A percentile compares a stretch with the other conserved stretches of the same genome.
These are phyloP conservation scores for Phytophthora sp. DNA, from an alignment of 352 stramenopile genomes.

Conservation along the genomic window DNA sequence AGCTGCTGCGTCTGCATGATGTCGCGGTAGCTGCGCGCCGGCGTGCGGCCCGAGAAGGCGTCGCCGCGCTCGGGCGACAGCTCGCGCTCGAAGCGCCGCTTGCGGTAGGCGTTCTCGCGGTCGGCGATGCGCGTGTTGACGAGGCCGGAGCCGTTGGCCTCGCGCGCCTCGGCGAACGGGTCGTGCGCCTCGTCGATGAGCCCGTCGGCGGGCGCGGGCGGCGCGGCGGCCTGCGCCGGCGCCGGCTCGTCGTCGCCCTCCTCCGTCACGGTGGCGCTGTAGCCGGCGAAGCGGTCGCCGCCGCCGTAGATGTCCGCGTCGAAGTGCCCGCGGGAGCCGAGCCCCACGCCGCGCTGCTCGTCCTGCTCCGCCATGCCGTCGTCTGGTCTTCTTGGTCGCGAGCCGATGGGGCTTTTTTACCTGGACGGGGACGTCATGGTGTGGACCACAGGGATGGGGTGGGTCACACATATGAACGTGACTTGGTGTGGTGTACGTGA, in stretches of 20 bases:
- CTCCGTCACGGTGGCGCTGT: slow-evolving; percentile 61
- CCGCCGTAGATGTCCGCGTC: slow-evolving; percentile 80
- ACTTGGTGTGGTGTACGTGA: too few species aligned
- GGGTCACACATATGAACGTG: too few species aligned
- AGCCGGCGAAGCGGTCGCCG: slow-evolving; percentile 62
- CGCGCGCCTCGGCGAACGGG: slow-evolving; percentile 85
- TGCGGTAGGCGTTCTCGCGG: slow-evolving; percentile 92
- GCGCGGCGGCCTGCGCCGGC: background rate
- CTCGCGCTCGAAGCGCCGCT: slow-evolving; percentile 90
- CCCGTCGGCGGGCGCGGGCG: slow-evolving; percentile 32
- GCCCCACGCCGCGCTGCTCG: slow-evolving; percentile 50
- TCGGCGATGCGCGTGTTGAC: slow-evolving; percentile 96
- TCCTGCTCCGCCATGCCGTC: slow-evolving; percentile 47
- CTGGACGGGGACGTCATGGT: too few species aligned
- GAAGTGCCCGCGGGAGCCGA: slow-evolving; percentile 72
- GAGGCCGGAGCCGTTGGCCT: slow-evolving; percentile 88
- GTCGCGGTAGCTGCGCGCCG: slow-evolving; percentile 81
- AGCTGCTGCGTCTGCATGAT: slow-evolving; percentile 93
- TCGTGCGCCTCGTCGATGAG: slow-evolving; percentile 89
- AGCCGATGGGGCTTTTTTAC: too few species aligned
- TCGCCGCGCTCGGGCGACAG: slow-evolving; percentile 91
- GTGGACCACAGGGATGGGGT: too few species aligned
- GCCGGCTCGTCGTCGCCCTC: slow-evolving; percentile 66
- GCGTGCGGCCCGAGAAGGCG: slow-evolving; percentile 87
- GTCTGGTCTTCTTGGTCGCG: background rate